Conservation (phyloP, 768 basidiomycete genomes). For the Pleurotus tuber-regium region DNA sequence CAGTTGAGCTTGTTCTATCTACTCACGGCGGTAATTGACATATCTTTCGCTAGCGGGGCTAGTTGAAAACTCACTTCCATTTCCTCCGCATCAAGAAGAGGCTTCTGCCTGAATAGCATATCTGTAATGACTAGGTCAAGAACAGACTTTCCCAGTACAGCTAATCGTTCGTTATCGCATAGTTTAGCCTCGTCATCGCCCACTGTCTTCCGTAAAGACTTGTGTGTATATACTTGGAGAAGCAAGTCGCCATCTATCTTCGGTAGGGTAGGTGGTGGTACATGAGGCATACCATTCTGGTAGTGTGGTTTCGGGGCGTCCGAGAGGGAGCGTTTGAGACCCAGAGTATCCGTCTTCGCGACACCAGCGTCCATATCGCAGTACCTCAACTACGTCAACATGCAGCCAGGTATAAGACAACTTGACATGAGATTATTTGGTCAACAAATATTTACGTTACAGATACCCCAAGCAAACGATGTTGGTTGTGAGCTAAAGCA, state of each 20-base stretch:
- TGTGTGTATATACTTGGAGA: slow-evolving; percentile 71
- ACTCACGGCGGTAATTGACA: background rate
- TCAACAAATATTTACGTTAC: background rate
- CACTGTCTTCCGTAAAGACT: slow-evolving; percentile 47
- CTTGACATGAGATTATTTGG: too few relatives aligned
- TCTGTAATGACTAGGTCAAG: slow-evolving; percentile 46
- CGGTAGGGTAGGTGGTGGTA: slow-evolving; percentile 39
- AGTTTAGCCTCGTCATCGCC: slow-evolving; percentile 34
- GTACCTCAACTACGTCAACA: too few relatives aligned
- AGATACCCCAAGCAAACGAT: too few relatives aligned
- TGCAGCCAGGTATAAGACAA: too few relatives aligned
- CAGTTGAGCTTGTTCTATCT: slow-evolving; percentile 15
- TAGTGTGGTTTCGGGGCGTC: slow-evolving; percentile 1
- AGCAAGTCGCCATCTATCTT: slow-evolving; percentile 47
- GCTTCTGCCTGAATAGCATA: slow-evolving; percentile 47
- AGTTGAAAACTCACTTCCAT: slow-evolving; percentile 45
- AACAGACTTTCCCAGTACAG: slow-evolving; percentile 46
- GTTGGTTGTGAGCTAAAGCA: background rate
- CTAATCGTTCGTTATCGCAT: slow-evolving; percentile 57
- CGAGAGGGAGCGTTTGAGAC: slow-evolving; percentile 5
- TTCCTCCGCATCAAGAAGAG: slow-evolving; percentile 44
- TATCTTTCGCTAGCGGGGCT: background rate
- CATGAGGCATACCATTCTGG: background rate
- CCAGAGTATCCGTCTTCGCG: too few relatives aligned
- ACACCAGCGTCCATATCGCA: too few relatives aligned